These are phyloP conservation scores for Chaetoceros muelleri DNA, from an alignment of 108 stramenopile species.

Conservation along the genomic window DNA sequence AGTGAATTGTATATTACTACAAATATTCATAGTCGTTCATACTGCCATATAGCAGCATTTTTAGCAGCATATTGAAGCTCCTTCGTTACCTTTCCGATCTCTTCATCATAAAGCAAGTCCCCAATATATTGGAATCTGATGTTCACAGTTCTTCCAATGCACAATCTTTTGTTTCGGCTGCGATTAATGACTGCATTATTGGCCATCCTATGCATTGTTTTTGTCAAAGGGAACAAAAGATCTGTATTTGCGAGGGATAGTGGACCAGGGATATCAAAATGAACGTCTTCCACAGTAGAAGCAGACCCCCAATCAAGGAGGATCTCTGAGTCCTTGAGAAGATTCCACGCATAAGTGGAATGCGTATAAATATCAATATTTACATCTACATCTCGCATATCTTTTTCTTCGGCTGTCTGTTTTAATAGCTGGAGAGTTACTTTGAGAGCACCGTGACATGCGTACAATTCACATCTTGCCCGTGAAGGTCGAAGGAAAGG, in stretches of 20 bases:
- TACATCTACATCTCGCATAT: slow-evolving; percentile 8
- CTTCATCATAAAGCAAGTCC: slow-evolving; percentile 6
- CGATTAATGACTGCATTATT: slow-evolving; percentile 11
- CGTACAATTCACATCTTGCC: slow-evolving; percentile 34
- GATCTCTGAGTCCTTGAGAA: slow-evolving; percentile 14
- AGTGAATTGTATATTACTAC: no score
- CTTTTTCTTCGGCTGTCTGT: neutral
- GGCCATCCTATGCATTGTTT: slow-evolving; percentile 27
- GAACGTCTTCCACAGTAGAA: slow-evolving; percentile 16
- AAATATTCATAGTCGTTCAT: no score
- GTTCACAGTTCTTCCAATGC: slow-evolving; percentile 10
- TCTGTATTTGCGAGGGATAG: slow-evolving; percentile 23
- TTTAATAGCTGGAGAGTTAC: slow-evolving; percentile 20
- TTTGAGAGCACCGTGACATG: slow-evolving; percentile 27
- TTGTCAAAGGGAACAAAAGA: slow-evolving; percentile 32
- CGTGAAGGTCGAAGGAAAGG: slow-evolving; percentile 29
- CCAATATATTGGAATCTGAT: slow-evolving; percentile 23
- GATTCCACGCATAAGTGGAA: slow-evolving; percentile 34
- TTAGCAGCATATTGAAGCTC: slow-evolving; percentile 14
- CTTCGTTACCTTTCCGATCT: slow-evolving; percentile 3
- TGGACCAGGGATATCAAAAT: slow-evolving; percentile 10
- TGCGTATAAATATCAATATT: slow-evolving; percentile 31
- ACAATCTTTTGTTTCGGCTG: neutral
- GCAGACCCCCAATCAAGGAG: slow-evolving; percentile 24
- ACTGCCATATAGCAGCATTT: slow-evolving; percentile 27